Conservation (phyloP, 2,329 filamentous ascomycete genomes). For the Sarocladiaceae sp. region DNA sequence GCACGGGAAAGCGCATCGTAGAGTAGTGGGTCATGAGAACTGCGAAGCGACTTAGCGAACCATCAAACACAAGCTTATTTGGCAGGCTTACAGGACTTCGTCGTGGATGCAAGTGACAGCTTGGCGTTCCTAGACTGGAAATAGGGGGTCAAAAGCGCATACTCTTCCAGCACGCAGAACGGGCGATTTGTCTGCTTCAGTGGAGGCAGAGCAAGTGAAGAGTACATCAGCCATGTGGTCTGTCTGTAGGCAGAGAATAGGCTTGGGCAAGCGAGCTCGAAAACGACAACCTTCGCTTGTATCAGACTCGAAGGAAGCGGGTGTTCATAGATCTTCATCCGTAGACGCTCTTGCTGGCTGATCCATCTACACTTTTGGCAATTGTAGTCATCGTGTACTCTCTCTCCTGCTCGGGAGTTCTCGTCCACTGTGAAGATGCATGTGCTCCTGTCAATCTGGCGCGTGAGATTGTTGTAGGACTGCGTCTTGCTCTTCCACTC, state of each 20-base stretch:
- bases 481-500: constrained; percentile 28
- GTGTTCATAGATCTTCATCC: constrained; percentile 34
- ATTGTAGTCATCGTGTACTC: constrained; percentile 17
- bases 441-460: constrained; percentile 21
- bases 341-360: constrained; percentile 22
- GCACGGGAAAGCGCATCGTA: constrained; percentile 20
- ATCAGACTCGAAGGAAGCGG: constrained; percentile 29
- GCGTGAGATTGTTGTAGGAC: constrained; percentile 27
- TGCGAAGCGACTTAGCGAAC: constrained; percentile 5
- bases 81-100: constrained; percentile 27
- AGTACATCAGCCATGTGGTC: constrained; percentile 34
- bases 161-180: constrained; percentile 19
- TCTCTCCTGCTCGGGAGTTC: constrained; percentile 11
- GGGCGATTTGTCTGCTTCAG: constrained; percentile 16
- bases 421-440: constrained; percentile 26
- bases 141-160: constrained; percentile 18
- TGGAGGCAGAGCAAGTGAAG: constrained; percentile 21
- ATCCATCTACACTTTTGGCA: constrained; percentile 33
- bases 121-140: constrained; percentile 12
- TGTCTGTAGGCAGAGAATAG: constrained; percentile 34
- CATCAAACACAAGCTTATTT: neutral
- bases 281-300: constrained; percentile 30
- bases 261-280: constrained; percentile 34
- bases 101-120: constrained; percentile 23
- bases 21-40: constrained; percentile 24